Evolutionary conservation across 768 basidiomycete genomes (phyloP), one percentile per base, ranked within the genome.

Genomic region (Suillus discolor): DNA sequence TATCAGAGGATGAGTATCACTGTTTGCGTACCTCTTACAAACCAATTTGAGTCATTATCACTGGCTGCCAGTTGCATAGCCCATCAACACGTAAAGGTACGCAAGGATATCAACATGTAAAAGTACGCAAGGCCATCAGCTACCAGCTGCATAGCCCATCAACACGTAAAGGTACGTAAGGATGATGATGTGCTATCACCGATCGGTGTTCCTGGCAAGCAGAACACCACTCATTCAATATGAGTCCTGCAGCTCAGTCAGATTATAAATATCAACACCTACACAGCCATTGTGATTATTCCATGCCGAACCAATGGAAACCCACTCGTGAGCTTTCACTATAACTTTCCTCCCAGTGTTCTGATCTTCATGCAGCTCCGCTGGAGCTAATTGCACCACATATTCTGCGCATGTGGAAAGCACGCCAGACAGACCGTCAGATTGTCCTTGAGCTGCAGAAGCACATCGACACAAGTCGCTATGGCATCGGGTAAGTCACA

Each of bases 341-440:
- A 23, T 49, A 49, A 47, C 47, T 23, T 49, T 13, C 23, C n/a
- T 49, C 47, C 47, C 47, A 49, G 47, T 49, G 47, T 47, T 47
- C 45, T 47, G n/a, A 47, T n/a, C 45, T 47, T 65, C n/a, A 23
- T 20, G 23, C 54, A 71, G 70, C 70, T 18, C 70, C 67, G 2
- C 23, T 69, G 25, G n/a, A 49, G 47, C 12, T 49, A 49, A 64
- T 71, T 39, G 62, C 42, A 3, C 64, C 64, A 6, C 64, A 69
- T 71, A 63, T 65, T 38, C 59, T 57, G 0, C 12, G 39, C 6
- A 70, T 69, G n/a, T 77, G 75, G 77, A 67, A 70, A 25, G 69
- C 73, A 60, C 54, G 66, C 0, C 69, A 70, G 20, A 73, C 66
- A 18, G 75, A 78, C 67, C 66, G 66, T 41, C 65, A 77, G 28